These are phyloP conservation scores for Crithidia acanthocephali DNA, from an alignment of 208 protist genomes.

Conservation along the genomic window DNA sequence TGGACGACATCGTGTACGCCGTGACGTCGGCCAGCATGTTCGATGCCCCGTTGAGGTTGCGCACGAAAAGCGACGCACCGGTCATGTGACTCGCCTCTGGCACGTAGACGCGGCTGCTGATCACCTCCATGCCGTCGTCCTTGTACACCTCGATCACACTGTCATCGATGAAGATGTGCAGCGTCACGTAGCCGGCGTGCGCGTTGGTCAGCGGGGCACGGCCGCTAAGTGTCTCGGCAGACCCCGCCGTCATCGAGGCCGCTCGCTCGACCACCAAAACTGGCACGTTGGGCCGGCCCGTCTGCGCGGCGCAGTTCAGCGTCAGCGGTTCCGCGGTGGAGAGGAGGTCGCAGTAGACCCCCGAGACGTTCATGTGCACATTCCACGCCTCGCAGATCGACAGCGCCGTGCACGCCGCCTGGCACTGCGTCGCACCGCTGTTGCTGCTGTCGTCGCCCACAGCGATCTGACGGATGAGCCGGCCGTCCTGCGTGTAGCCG, in stretches of 20 bases:
- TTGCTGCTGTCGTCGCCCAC: conserved; percentile 16
- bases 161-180: conserved; percentile 46
- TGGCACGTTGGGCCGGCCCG: conserved; percentile 37
- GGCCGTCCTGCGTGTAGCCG: conserved; percentile 23
- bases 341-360: conserved; percentile 34
- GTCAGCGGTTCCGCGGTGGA: conserved; percentile 24
- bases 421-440: conserved; percentile 21
- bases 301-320: conserved; percentile 6
- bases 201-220: conserved; percentile 38
- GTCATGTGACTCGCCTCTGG: conserved; percentile 18
- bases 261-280: conserved; percentile 38
- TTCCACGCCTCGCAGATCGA: conserved; percentile 30
- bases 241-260: conserved; percentile 37
- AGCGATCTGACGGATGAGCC: conserved; percentile 5
- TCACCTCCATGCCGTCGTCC: conserved; percentile 45
- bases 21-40: conserved; percentile 18
- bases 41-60: conserved; percentile 13
- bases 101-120: conserved; percentile 40
- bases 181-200: conserved; percentile 31
- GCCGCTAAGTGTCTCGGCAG: conserved; percentile 29
- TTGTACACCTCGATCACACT: conserved; percentile 53
- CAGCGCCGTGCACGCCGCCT: conserved; percentile 6
- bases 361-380: conserved; percentile 12
- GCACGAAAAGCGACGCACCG: conserved; percentile 35
- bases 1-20: conserved; percentile 43